Conservation (phyloP, 2,329 filamentous ascomycete species). For the Aspergillus uvarum region DNA sequence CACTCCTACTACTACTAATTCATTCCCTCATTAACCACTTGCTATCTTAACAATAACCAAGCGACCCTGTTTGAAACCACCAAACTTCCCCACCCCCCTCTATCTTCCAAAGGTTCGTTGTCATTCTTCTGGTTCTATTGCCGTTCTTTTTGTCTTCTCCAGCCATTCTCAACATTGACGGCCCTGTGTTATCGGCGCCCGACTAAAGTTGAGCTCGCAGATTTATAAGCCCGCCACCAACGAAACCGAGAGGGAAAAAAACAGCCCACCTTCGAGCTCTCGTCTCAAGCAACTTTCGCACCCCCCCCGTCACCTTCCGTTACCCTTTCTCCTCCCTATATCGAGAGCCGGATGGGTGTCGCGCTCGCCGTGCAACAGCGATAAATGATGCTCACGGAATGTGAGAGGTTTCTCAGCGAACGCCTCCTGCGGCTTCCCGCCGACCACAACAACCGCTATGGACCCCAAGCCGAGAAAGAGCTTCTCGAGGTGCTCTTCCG, state of each 20-base stretch:
- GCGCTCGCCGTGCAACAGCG: conserved; percentile 16
- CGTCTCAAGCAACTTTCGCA: neutral
- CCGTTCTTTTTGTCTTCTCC: neutral
- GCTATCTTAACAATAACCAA: neutral
- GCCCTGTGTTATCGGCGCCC: neutral
- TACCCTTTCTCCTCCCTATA: neutral
- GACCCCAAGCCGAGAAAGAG: conserved; percentile 65
- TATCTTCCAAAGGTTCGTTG: neutral
- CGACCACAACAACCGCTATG: conserved; percentile 73
- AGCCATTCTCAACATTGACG: neutral
- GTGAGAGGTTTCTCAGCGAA: conserved; percentile 79
- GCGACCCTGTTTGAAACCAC: too few relatives aligned
- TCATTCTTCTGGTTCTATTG: neutral
- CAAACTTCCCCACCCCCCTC: conserved; percentile 1
- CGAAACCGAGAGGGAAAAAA: neutral
- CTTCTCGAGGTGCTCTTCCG: conserved; percentile 81
- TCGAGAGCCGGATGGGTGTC: conserved; percentile 29
- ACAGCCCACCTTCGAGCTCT: conserved; percentile 12
- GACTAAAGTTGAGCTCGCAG: neutral
- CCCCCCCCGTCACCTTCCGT: neutral
- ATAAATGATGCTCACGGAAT: conserved; percentile 49
- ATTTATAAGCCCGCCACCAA: neutral
- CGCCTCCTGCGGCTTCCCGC: conserved; percentile 76
- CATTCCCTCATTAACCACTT: neutral
- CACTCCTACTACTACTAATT: neutral